These are phyloP conservation scores for Elaeis guineensis DNA, from an alignment of 176 grass and related monocot species.

Conservation along the genomic window DNA sequence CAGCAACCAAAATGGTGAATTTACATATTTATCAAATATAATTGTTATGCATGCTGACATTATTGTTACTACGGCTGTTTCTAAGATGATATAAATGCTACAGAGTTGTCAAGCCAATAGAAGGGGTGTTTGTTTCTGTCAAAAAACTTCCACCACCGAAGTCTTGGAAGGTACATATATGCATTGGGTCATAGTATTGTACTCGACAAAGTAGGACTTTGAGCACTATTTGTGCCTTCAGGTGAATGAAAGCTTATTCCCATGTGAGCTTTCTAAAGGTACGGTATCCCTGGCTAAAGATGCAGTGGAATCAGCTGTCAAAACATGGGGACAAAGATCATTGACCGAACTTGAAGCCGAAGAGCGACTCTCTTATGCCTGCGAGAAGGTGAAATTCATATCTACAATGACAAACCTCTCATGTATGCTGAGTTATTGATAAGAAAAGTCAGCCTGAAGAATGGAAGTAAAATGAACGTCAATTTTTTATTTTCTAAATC, in stretches of 20 bases:
- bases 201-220: conserved; percentile 12
- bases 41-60: too few species aligned
- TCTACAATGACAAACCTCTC: neutral
- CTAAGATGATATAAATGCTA: conserved; percentile 12
- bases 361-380: conserved; percentile 87
- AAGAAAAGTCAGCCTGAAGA: too few species aligned
- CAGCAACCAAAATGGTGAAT: too few species aligned
- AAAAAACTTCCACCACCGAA: conserved; percentile 77
- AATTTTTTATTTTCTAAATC: too few species aligned
- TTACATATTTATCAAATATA: too few species aligned
- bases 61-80: neutral
- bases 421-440: too few species aligned
- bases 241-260: conserved; percentile 91
- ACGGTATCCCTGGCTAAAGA: conserved; percentile 55
- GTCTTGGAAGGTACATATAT: conserved; percentile 75
- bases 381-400: conserved; percentile 64
- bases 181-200: neutral
- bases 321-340: conserved; percentile 80
- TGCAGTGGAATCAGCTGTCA: conserved; percentile 82
- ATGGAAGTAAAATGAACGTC: too few species aligned
- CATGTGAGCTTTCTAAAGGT: conserved; percentile 83
- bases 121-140: conserved; percentile 49
- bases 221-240: conserved; percentile 21
- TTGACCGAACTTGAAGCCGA: conserved; percentile 92
- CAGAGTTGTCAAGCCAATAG: conserved; percentile 78